Conservation (phyloP, 1,139 yeast genomes). For the Eremothecium coryli region DNA sequence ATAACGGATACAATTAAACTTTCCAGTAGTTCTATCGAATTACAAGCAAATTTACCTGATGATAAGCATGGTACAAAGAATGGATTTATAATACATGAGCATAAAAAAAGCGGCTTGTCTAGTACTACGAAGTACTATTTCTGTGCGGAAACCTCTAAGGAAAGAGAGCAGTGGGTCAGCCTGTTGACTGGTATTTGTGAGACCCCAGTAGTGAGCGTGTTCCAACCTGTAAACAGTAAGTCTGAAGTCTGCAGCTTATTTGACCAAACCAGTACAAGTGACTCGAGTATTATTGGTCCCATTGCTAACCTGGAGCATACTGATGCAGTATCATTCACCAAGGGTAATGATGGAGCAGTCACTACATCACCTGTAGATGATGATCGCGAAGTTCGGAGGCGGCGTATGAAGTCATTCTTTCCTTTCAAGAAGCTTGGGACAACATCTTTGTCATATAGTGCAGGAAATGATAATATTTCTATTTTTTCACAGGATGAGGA, state of each 20-base stretch:
- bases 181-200: slow-evolving; percentile 43
- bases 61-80: slow-evolving; percentile 68
- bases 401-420: slow-evolving; percentile 50
- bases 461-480: slow-evolving; percentile 8
- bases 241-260: slow-evolving; percentile 8
- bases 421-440: slow-evolving; percentile 40
- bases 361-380: slow-evolving; percentile 15
- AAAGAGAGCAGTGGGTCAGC: slow-evolving; percentile 71
- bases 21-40: slow-evolving; percentile 54
- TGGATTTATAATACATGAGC: slow-evolving; percentile 66
- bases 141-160: slow-evolving; percentile 75
- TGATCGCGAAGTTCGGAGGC: slow-evolving; percentile 36
- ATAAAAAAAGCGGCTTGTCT: slow-evolving; percentile 48
- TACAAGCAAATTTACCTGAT: slow-evolving; percentile 53
- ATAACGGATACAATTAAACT: slow-evolving; percentile 50
- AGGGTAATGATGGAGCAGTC: slow-evolving; percentile 15
- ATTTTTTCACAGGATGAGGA: slow-evolving; percentile 8
- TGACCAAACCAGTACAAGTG: slow-evolving; percentile 10
- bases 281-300: slow-evolving; percentile 10
- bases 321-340: slow-evolving; percentile 15
- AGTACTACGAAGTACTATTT: slow-evolving; percentile 56
- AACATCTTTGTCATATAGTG: slow-evolving; percentile 9
- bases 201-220: slow-evolving; percentile 1
- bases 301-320: slow-evolving; percentile 11
- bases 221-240: slow-evolving; percentile 4